These are phyloP conservation scores for Musa troglodytarum DNA, from an alignment of 176 grass and related monocot species.

Conservation along the genomic window DNA sequence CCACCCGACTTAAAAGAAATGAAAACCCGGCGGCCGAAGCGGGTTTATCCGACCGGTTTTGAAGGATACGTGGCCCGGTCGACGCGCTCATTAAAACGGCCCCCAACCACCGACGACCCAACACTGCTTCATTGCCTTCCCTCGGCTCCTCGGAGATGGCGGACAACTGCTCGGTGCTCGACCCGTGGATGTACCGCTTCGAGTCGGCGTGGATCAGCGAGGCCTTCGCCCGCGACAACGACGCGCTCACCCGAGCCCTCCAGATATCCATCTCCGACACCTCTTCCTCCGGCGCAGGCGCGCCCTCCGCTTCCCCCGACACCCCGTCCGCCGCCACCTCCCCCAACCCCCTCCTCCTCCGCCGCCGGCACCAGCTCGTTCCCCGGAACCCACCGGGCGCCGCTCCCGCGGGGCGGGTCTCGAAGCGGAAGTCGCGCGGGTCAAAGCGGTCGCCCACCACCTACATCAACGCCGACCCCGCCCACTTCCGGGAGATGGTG, in stretches of 20 bases:
- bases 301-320: constrained; percentile 18
- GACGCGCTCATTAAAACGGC: neutral
- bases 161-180: constrained; percentile 34
- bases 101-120: neutral
- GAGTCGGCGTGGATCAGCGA: constrained; percentile 13
- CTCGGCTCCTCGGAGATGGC: constrained; percentile 14
- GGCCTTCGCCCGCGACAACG: constrained; percentile 29
- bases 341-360: constrained; percentile 4
- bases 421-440: constrained; percentile 57
- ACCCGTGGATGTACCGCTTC: constrained; percentile 32
- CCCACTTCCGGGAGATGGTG: constrained; percentile 84
- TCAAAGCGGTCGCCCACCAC: constrained; percentile 61
- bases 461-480: constrained; percentile 84
- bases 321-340: constrained; percentile 11
- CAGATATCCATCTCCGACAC: constrained; percentile 52
- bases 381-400: neutral
- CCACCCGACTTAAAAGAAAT: too few species aligned
- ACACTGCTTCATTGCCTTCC: too few species aligned
- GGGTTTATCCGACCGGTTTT: neutral
- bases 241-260: constrained; percentile 51
- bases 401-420: constrained; percentile 14
- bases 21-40: neutral
- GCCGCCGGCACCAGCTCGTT: neutral
- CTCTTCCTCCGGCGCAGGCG: neutral
- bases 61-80: neutral